A percentile compares a stretch with the other conserved stretches of the same genome.
Evolutionary conservation across 2,329 filamentous ascomycete genomes (phyloP).

Genomic region (Fusarium sambucinum): DNA sequence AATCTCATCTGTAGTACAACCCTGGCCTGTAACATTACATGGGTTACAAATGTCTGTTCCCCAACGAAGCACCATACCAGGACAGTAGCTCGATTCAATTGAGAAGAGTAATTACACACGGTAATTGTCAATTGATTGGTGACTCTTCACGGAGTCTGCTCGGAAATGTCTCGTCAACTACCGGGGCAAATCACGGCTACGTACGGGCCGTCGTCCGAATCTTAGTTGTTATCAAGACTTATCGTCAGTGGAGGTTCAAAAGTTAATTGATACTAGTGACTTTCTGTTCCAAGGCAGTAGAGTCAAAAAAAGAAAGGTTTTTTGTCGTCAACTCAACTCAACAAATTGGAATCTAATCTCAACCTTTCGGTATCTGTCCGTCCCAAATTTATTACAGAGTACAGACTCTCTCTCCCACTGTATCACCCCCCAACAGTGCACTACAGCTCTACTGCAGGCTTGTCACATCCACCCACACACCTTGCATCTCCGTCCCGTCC

Average conservation of each 20-base stretch:
- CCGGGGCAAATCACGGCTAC: slow-evolving; percentile 32
- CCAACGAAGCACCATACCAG: neutral
- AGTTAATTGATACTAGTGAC: slow-evolving; percentile 7
- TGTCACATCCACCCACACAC: slow-evolving; percentile 18
- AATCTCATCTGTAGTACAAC: neutral
- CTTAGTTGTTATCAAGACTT: slow-evolving; percentile 17
- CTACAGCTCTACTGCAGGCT: slow-evolving; percentile 22
- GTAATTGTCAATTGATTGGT: neutral
- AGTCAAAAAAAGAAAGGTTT: neutral
- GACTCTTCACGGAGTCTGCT: slow-evolving; percentile 3
- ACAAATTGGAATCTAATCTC: slow-evolving; percentile 27
- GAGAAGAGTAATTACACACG: neutral
- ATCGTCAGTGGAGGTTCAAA: slow-evolving; percentile 32
- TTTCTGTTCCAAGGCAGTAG: neutral
- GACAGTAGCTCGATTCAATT: too few species aligned
- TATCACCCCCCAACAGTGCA: slow-evolving; percentile 14
- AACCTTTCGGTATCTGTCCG: slow-evolving; percentile 30
- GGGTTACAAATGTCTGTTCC: slow-evolving; percentile 4
- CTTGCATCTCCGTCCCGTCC: neutral
- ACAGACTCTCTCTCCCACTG: neutral
- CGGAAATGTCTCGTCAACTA: slow-evolving; percentile 31
- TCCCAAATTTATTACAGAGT: neutral
- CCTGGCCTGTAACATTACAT: neutral
- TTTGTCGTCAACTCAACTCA: slow-evolving; percentile 19
- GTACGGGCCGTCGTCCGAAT: slow-evolving; percentile 32